These are phyloP conservation scores for Pyracantha coccinea DNA, from an alignment of 331 rosid species.

Conservation along the genomic window DNA sequence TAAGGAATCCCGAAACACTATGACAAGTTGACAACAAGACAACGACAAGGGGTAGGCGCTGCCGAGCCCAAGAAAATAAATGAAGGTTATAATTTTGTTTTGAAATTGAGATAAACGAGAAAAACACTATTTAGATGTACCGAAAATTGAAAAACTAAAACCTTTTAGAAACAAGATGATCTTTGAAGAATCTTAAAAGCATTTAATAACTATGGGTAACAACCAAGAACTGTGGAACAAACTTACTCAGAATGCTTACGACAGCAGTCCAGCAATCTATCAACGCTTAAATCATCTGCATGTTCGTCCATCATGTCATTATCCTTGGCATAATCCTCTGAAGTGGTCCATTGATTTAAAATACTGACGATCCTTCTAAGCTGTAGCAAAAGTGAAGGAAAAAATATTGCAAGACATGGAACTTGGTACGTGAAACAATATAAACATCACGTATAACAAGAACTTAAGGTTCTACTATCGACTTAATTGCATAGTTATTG, in stretches of 20 bases:
- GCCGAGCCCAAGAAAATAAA: no score
- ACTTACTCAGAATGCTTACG: constrained; percentile 44
- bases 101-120: no score
- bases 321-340: constrained; percentile 23
- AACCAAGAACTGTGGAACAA: background rate
- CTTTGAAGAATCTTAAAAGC: background rate
- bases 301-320: constrained; percentile 14
- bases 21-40: background rate
- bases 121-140: no score
- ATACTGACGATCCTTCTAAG: constrained; percentile 57
- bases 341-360: constrained; percentile 57
- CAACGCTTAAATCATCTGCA: constrained; percentile 23
- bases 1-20: background rate
- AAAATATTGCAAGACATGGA: background rate
- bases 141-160: no score
- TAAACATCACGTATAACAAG: background rate
- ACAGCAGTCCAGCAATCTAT: constrained; percentile 61
- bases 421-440: background rate
- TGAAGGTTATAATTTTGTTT: no score
- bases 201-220: background rate
- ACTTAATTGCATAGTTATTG: background rate
- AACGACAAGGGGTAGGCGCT: no score
- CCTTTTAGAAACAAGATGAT: background rate
- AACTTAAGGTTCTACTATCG: background rate
- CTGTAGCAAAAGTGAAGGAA: constrained; percentile 50